Evolutionary conservation across 495 filamentous ascomycete genomes (phyloP).

Genomic region (Neurospora sp.): DNA sequence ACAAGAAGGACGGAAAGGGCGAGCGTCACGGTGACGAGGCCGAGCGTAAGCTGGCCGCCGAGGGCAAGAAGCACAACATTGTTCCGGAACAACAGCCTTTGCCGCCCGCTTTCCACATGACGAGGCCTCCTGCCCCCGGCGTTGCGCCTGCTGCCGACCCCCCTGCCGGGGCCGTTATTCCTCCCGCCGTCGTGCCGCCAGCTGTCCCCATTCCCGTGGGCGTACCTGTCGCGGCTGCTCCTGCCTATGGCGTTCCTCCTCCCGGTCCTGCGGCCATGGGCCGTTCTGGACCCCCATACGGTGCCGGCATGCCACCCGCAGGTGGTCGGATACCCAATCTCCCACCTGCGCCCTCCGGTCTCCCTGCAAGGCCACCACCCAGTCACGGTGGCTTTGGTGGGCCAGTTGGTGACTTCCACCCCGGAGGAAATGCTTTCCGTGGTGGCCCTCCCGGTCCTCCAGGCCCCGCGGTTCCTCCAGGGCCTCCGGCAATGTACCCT

Average conservation of each 20-base stretch:
- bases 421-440: conserved; percentile 16
- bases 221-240: conserved; percentile 4
- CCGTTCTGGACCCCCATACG: conserved; percentile 20
- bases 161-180: conserved; percentile 16
- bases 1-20: conserved; percentile 98
- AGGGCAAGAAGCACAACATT: conserved; percentile 91
- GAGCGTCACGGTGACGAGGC: conserved; percentile 93
- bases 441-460: conserved; percentile 9
- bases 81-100: conserved; percentile 59
- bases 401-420: conserved; percentile 54
- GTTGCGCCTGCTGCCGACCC: conserved; percentile 11
- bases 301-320: conserved; percentile 15
- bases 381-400: conserved; percentile 70
- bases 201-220: conserved; percentile 1
- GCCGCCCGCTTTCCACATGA: conserved; percentile 42
- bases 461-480: conserved; percentile 2
- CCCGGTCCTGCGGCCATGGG: conserved; percentile 31
- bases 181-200: conserved; percentile 10
- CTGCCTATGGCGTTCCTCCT: conserved; percentile 32
- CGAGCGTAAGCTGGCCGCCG: conserved; percentile 82
- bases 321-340: conserved; percentile 21
- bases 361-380: conserved; percentile 71
- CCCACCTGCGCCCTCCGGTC: conserved; percentile 60
- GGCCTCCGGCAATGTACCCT: conserved; percentile 13
- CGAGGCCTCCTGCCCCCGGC: conserved; percentile 9